These are phyloP conservation scores for Zoysia pacifica DNA, from an alignment of 176 grass and related monocot genomes.

Conservation along the genomic window DNA sequence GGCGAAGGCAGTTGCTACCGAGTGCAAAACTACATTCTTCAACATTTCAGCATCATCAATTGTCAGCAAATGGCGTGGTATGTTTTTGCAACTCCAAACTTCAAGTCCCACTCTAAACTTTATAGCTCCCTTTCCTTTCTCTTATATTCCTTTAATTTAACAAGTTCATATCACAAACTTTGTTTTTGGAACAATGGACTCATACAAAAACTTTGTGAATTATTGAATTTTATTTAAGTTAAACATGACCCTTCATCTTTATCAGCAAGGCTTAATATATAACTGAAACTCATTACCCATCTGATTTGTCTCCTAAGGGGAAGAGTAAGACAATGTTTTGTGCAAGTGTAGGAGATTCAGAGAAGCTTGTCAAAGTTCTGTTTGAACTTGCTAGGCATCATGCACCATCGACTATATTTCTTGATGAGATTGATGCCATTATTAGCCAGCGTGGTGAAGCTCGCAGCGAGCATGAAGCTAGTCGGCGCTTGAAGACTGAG, in stretches of 20 bases:
- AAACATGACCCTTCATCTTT: neutral
- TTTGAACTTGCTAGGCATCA: conserved; percentile 97
- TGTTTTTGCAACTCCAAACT: neutral
- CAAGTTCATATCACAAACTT: neutral
- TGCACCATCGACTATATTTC: conserved; percentile 97
- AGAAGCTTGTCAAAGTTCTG: conserved; percentile 95
- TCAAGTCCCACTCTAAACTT: neutral
- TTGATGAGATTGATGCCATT: conserved; percentile 97
- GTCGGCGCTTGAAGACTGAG: conserved; percentile 90
- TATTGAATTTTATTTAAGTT: neutral
- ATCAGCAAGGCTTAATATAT: neutral
- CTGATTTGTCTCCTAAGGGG: neutral
- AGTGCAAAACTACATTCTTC: conserved; percentile 99
- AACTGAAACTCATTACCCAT: neutral
- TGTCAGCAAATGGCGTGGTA: conserved; percentile 96
- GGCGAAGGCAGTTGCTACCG: conserved; percentile 86
- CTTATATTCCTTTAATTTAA: neutral
- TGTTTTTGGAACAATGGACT: neutral
- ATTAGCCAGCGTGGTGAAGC: conserved; percentile 95
- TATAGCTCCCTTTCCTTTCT: neutral
- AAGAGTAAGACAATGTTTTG: conserved; percentile 12
- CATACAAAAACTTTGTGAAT: neutral
- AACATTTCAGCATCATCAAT: conserved; percentile 99
- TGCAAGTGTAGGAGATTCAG: conserved; percentile 74
- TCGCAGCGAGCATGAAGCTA: conserved; percentile 97